Percentiles rank a stretch among this genome's conserved stretches.
phyloP scores from a whole-genome alignment of 306 rosid genomes.

The Hylodesmum podocarpum region DNA sequence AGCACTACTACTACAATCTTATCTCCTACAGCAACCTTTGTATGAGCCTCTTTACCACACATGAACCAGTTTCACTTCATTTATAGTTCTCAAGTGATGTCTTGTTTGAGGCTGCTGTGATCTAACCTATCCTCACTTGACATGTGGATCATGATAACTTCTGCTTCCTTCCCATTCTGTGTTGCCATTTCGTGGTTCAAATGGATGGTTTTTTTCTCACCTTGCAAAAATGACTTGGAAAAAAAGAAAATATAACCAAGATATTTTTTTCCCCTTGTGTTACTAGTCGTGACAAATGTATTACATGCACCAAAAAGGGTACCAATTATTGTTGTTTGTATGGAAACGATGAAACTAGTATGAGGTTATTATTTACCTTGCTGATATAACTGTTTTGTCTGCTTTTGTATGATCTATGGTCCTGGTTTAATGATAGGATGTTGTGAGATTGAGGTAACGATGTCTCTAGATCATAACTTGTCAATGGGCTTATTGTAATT shows the following conservation, averaged over 20 bases:
- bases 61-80: conserved; percentile 36
- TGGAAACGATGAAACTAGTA: conserved; percentile 18
- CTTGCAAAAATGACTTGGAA: conserved; percentile 38
- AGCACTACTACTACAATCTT: conserved; percentile 45
- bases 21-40: conserved; percentile 54
- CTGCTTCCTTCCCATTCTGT: conserved; percentile 42
- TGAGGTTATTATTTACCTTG: conserved; percentile 51
- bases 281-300: conserved; percentile 41
- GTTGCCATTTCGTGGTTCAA: conserved; percentile 39
- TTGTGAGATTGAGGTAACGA: conserved; percentile 39
- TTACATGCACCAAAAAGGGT: conserved; percentile 25
- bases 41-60: conserved; percentile 61
- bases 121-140: conserved; percentile 38
- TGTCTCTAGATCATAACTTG: conserved; percentile 21
- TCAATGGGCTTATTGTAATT: conserved; percentile 6
- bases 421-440: conserved; percentile 43
- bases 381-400: conserved; percentile 26
- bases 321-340: conserved; percentile 23
- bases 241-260: background rate
- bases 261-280: conserved; percentile 8
- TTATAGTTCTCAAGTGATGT: conserved; percentile 67
- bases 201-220: conserved; percentile 50
- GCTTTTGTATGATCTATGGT: conserved; percentile 47
- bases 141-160: conserved; percentile 77
- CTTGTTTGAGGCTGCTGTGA: conserved; percentile 66